Evolutionary conservation across 257 asterid species (phyloP), one percentile per base, ranked within the genome.

Genomic region (Solanum etuberosum): DNA sequence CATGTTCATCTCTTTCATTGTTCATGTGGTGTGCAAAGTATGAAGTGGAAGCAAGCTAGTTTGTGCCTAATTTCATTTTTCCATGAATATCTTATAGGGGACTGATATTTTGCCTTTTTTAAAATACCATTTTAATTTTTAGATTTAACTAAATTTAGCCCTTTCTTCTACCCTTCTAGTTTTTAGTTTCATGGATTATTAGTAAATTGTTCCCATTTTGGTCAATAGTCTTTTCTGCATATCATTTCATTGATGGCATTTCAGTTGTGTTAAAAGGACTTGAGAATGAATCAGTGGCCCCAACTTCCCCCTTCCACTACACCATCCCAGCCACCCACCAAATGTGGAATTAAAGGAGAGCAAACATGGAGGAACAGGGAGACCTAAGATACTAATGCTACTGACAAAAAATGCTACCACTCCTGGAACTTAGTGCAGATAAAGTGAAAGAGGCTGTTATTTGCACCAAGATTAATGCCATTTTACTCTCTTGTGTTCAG

Each of bases 401-500:
- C 61, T 5, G 31, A 23, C 21, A 38, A 65, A 67, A 67, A 40
- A 68, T 68, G 65, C 48, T 16, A 27, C 74, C 42, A 38, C 63
- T 38, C 25, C 37, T 16, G 4, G 84, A 84, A 23, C 78, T 67
- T 37, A 84, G 78, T 83, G 86, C 82, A 43, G 76, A 48, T 70
- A 70, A 59, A 42, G 48, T 85, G 67, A 46, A 46, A 29, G 13
- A 37, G 63, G 27, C 23, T 46, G 85, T 80, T 80, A 46, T 29
- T 46, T 80, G 67, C 67, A 80, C 18, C 85, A 29, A 46, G 29
- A 15, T 90, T 72, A 29, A 76, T 91, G 90, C 48, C 86, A 86
- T 70, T 51, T 90, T 88, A 11, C 76, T 78, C 57, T 92, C 89
- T 90, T 37, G 88, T 88, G 88, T 74, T 88, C 93, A 97, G 99